Evolutionary conservation across 2,329 filamentous ascomycete species (phyloP).

Genomic region (Tolypocladium ophioglossoides): DNA sequence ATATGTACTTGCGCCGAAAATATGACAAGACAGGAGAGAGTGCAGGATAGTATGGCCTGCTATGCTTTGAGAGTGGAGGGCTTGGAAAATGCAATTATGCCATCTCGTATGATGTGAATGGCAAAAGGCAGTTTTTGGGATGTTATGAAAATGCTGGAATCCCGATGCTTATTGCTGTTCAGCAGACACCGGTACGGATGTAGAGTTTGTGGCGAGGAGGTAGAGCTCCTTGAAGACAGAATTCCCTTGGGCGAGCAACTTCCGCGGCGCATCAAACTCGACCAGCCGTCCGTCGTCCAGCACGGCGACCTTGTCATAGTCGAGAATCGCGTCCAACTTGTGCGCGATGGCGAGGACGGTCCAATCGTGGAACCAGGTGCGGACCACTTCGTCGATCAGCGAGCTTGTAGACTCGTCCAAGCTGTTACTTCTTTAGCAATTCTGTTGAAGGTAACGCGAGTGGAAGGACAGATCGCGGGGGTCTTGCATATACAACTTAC

Average conservation of each 20-base stretch:
- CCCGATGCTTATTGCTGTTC: not conserved
- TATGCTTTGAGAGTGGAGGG: too few species aligned
- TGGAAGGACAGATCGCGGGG: too few species aligned
- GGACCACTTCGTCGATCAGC: slow-evolving; percentile 6
- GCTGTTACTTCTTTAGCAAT: slow-evolving; percentile 1
- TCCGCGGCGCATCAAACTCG: slow-evolving; percentile 19
- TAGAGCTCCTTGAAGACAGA: slow-evolving; percentile 4
- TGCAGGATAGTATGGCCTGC: too few species aligned
- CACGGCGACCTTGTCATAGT: slow-evolving; percentile 39
- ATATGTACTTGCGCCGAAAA: too few species aligned
- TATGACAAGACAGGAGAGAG: too few species aligned
- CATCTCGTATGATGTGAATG: too few species aligned
- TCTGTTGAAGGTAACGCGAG: not conserved
- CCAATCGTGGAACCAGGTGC: slow-evolving; percentile 17
- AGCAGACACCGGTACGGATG: not conserved
- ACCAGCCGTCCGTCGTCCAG: slow-evolving; percentile 37
- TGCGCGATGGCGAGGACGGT: slow-evolving; percentile 32
- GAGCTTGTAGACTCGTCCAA: slow-evolving; percentile 8
- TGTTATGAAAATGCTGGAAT: too few species aligned
- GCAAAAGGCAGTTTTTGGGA: too few species aligned
- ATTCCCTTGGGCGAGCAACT: not conserved
- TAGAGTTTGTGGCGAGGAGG: slow-evolving; percentile 1
- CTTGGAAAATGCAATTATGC: too few species aligned
- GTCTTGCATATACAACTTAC: slow-evolving; percentile 6
- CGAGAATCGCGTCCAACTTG: slow-evolving; percentile 26